phyloP scores from a whole-genome alignment of 169 alveolate species.

The Cryptosporidium meleagridis region DNA sequence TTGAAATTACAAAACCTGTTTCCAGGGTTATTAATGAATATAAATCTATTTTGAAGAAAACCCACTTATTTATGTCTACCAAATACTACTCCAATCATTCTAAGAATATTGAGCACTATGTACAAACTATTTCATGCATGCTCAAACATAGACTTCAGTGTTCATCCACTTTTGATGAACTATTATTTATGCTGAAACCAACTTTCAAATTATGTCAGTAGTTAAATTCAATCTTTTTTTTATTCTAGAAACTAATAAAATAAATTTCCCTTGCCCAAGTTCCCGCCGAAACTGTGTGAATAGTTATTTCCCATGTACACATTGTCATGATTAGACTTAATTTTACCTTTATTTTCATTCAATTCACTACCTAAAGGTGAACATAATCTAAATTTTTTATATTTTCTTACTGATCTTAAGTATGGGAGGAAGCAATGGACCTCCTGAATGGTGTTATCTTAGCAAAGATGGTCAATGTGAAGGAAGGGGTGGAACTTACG shows the following conservation, averaged over 20 bases:
- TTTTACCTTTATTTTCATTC: neutral
- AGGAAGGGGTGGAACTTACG: conserved; percentile 33
- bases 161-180: conserved; percentile 17
- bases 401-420: neutral
- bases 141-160: conserved; percentile 35
- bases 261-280: neutral
- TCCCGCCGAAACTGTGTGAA: conserved; percentile 8
- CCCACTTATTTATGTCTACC: neutral
- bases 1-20: conserved; percentile 5
- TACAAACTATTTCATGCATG: conserved; percentile 27
- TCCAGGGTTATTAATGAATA: conserved; percentile 26
- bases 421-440: conserved; percentile 24
- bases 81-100: neutral
- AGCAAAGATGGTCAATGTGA: conserved; percentile 7
- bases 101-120: conserved; percentile 16
- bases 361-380: neutral
- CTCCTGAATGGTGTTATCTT: conserved; percentile 59
- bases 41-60: conserved; percentile 26
- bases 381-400: neutral
- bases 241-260: neutral
- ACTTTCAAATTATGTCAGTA: conserved; percentile 8
- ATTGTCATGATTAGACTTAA: neutral
- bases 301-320: conserved; percentile 13
- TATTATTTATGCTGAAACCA: conserved; percentile 5
- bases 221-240: neutral